Evolutionary conservation across 352 stramenopile genomes (phyloP), one percentile per base, ranked within the genome.

Genomic region (Phytophthora hibernalis): DNA sequence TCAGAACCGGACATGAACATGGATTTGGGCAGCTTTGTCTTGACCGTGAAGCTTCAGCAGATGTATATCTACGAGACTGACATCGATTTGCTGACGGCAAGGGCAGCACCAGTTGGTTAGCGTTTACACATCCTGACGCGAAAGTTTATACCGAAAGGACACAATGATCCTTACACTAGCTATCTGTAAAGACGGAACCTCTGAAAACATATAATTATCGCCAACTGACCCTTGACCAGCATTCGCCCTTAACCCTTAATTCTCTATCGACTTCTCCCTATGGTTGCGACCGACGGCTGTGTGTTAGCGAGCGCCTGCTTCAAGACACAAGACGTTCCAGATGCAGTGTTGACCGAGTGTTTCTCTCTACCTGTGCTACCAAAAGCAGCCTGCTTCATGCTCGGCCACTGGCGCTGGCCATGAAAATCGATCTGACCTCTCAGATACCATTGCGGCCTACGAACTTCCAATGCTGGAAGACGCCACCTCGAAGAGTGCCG

Each of bases 381-480:
- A n/a, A n/a, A n/a, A n/a, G n/a, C n/a, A n/a, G n/a, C n/a, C n/a
- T n/a, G 53, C 48, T 48, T 58, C 33, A 13, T 16, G 3, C 33
- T 20, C 20, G 11, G 49, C 20, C 49, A 56, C 11, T 6, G 20
- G 2, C 35, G 28, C n/a, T 12, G 47, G 10, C 40, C 21, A 8
- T 11, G 18, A 58, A 20, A 51, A 45, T 12, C 47, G 24, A 65
- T 68, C 60, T 66, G 45, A 45, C 58, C 35, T 42, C 56, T 26
- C 38, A 65, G 37, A 66, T 60, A 69, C 44, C 53, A 70, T 61
- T 52, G 20, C 67, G 8, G 30, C 50, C 28, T 43, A 15, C 16
- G 45, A 64, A 13, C 40, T 61, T 18, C 54, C 48, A 2, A 74
- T 74, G 66, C 43, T 71, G 37, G 61, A 43, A 59, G 61, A 58